A percentile compares a stretch with the other conserved stretches of the same genome.
phyloP scores from a whole-genome alignment of 2,329 filamentous ascomycete genomes.

The Mariannaea elegans region DNA sequence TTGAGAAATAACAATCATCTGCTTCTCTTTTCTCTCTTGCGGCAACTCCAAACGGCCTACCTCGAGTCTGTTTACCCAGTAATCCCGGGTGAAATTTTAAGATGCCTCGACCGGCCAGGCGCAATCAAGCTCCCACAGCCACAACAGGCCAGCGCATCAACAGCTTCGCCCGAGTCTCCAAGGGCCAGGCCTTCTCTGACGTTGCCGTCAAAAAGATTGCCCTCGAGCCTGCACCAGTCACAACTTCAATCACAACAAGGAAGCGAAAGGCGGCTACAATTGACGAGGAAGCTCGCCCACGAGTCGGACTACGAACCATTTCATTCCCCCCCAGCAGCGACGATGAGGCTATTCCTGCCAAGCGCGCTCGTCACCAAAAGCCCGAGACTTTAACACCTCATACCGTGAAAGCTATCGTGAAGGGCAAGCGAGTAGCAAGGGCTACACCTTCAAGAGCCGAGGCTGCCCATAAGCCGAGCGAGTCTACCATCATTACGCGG shows the following conservation, averaged over 20 bases:
- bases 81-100: conserved; percentile 1
- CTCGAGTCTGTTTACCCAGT: conserved; percentile 2
- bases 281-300: conserved; percentile 39
- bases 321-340: conserved; percentile 48
- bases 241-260: conserved; percentile 35
- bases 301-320: conserved; percentile 39
- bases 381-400: conserved; percentile 16
- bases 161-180: conserved; percentile 59
- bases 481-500: conserved; percentile 44
- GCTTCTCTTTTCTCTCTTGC: neutral
- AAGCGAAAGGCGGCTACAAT: conserved; percentile 50
- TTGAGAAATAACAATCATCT: neutral
- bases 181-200: conserved; percentile 44
- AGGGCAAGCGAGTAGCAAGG: conserved; percentile 45
- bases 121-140: conserved; percentile 32
- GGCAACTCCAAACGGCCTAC: conserved; percentile 8
- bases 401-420: conserved; percentile 25
- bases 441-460: conserved; percentile 40
- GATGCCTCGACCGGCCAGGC: conserved; percentile 41
- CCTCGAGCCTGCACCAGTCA: conserved; percentile 33
- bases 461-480: conserved; percentile 42
- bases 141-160: conserved; percentile 46
- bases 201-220: conserved; percentile 47
- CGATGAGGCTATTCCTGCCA: conserved; percentile 36
- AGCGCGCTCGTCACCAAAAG: conserved; percentile 44